These are phyloP conservation scores for Trypanosoma grayi DNA, from an alignment of 208 protist species.

Conservation along the genomic window DNA sequence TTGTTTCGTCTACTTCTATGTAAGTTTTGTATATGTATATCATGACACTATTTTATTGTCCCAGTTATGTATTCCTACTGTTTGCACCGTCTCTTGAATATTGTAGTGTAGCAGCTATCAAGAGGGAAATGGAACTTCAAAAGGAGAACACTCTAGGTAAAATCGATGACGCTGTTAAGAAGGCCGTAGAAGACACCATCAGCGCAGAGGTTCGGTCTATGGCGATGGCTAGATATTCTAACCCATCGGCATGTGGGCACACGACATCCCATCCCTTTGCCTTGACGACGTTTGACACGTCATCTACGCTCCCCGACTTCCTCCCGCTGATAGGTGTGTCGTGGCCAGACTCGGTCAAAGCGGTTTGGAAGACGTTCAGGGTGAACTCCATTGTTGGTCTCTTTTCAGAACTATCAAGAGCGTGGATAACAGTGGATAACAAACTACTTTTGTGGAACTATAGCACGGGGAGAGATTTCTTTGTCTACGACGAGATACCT, in stretches of 20 bases:
- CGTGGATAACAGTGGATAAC: constrained; percentile 89
- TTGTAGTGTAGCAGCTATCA: constrained; percentile 3
- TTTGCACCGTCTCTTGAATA: neutral
- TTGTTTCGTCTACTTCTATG: too few relatives aligned
- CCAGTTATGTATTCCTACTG: neutral
- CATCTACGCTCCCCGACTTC: constrained; percentile 72
- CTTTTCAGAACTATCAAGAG: constrained; percentile 68
- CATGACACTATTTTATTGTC: neutral
- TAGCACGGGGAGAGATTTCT: constrained; percentile 67
- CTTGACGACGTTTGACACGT: constrained; percentile 69
- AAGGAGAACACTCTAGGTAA: constrained; percentile 6
- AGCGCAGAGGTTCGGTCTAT: constrained; percentile 39
- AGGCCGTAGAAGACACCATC: constrained; percentile 65
- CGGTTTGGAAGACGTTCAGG: constrained; percentile 62
- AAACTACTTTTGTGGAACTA: constrained; percentile 85
- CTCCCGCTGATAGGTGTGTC: constrained; percentile 61
- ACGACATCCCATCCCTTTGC: constrained; percentile 63
- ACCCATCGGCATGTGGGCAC: constrained; percentile 47
- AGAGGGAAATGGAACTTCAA: constrained; percentile 20
- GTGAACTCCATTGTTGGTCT: constrained; percentile 71
- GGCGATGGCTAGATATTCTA: constrained; percentile 33
- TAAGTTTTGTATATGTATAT: too few relatives aligned
- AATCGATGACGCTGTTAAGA: constrained; percentile 24
- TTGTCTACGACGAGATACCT: constrained; percentile 78
- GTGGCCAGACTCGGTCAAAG: constrained; percentile 74